phyloP scores from a whole-genome alignment of 306 rosid genomes.

The Pyrus pyrifolia region DNA sequence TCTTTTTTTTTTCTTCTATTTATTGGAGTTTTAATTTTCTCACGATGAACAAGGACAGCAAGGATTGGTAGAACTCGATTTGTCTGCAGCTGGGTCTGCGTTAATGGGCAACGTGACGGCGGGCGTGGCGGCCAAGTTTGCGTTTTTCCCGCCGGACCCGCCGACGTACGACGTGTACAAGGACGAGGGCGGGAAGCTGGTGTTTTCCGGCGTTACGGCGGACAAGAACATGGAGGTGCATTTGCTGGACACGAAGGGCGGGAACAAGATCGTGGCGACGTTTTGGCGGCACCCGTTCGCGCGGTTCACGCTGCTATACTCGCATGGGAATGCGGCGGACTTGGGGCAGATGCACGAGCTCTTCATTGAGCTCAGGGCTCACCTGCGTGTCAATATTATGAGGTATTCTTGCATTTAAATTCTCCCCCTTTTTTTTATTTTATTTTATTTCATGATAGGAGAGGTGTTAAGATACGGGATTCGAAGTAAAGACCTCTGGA shows the following conservation, averaged over 20 bases:
- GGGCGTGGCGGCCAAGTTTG: slow-evolving; percentile 88
- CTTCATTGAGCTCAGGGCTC: slow-evolving; percentile 93
- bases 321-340: slow-evolving; percentile 99
- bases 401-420: slow-evolving; percentile 31
- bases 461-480: background rate
- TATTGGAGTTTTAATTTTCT: background rate
- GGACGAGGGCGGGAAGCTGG: slow-evolving; percentile 46
- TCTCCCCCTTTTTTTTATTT: background rate
- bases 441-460: no score
- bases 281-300: slow-evolving; percentile 88
- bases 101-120: slow-evolving; percentile 90
- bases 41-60: background rate
- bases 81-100: slow-evolving; percentile 20
- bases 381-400: slow-evolving; percentile 91
- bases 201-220: slow-evolving; percentile 63
- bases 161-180: slow-evolving; percentile 64
- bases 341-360: slow-evolving; percentile 94
- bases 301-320: slow-evolving; percentile 76
- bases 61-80: background rate
- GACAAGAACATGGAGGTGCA: slow-evolving; percentile 68
- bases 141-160: slow-evolving; percentile 98
- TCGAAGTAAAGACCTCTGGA: background rate
- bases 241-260: slow-evolving; percentile 57
- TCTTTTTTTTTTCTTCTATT: background rate
- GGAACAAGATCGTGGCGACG: slow-evolving; percentile 75